A percentile compares a stretch with the other conserved stretches of the same genome.
Evolutionary conservation across 2,329 filamentous ascomycete species (phyloP).

Genomic region (Aotearoamyces nothofagi): DNA sequence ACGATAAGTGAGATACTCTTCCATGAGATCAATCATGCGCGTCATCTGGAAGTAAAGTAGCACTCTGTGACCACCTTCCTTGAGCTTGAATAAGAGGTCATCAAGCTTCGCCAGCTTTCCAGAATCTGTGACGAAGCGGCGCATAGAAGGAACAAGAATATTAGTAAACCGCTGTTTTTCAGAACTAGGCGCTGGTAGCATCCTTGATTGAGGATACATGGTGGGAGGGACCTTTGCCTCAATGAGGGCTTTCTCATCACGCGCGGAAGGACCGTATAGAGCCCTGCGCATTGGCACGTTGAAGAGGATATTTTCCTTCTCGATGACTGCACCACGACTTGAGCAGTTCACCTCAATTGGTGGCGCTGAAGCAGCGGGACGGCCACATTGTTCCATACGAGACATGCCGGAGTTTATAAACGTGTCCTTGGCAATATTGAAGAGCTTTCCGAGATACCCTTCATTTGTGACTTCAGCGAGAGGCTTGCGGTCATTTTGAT

Average conservation of each 20-base stretch:
- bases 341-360: conserved; percentile 71
- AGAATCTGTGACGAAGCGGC: conserved; percentile 91
- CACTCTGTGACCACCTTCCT: conserved; percentile 84
- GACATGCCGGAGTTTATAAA: conserved; percentile 59
- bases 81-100: conserved; percentile 72
- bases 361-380: conserved; percentile 68
- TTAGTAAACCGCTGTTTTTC: conserved; percentile 77
- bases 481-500: conserved; percentile 49
- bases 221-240: conserved; percentile 52
- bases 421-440: conserved; percentile 58
- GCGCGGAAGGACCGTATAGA: conserved; percentile 49
- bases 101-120: conserved; percentile 92
- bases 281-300: conserved; percentile 60
- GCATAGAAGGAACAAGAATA: conserved; percentile 91
- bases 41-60: conserved; percentile 99
- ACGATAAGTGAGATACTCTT: conserved; percentile 95
- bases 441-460: conserved; percentile 57
- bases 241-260: conserved; percentile 63
- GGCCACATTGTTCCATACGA: conserved; percentile 66
- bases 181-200: conserved; percentile 67
- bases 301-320: conserved; percentile 65
- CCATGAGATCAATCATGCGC: conserved; percentile 98
- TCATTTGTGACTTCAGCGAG: conserved; percentile 56
- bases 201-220: conserved; percentile 43
- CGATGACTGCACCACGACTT: conserved; percentile 44